A percentile compares a stretch with the other conserved stretches of the same genome.
Conservation (phyloP, 352 stramenopile genomes). For the Phytophthora lateralis region DNA sequence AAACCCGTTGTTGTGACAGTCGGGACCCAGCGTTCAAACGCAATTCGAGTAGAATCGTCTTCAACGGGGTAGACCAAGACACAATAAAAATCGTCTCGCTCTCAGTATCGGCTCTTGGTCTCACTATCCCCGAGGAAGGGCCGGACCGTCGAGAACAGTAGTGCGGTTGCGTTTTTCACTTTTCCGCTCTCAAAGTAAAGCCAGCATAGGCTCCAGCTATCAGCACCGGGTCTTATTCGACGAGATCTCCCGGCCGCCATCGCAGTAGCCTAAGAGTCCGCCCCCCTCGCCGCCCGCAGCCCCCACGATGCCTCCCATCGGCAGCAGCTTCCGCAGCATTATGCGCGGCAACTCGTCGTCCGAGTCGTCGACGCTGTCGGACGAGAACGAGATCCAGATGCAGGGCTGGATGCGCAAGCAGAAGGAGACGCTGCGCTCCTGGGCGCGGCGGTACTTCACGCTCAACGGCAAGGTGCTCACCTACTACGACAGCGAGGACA, state of each 20-base stretch:
- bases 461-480: constrained; percentile 72
- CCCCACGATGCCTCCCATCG: constrained; percentile 50
- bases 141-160: constrained; percentile 19
- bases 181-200: constrained; percentile 16
- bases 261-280: too few relatives aligned
- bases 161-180: neutral
- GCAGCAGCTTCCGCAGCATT: constrained; percentile 63
- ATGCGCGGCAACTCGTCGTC: constrained; percentile 69
- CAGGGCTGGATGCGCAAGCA: constrained; percentile 87
- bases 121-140: neutral
- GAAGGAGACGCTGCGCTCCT: constrained; percentile 78
- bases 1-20: constrained; percentile 10
- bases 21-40: neutral
- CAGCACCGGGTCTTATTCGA: neutral
- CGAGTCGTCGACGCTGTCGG: constrained; percentile 55
- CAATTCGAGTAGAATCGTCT: constrained; percentile 7
- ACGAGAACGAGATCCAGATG: constrained; percentile 81
- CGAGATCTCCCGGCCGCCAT: neutral
- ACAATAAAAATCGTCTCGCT: constrained; percentile 14
- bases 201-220: constrained; percentile 5
- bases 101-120: constrained; percentile 1
- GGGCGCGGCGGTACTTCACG: constrained; percentile 74
- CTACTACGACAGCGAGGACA: constrained; percentile 86
- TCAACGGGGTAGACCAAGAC: constrained; percentile 4
- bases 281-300: too few relatives aligned